These are phyloP conservation scores for Populus simonii DNA, from an alignment of 345 rosid genomes.

Conservation along the genomic window DNA sequence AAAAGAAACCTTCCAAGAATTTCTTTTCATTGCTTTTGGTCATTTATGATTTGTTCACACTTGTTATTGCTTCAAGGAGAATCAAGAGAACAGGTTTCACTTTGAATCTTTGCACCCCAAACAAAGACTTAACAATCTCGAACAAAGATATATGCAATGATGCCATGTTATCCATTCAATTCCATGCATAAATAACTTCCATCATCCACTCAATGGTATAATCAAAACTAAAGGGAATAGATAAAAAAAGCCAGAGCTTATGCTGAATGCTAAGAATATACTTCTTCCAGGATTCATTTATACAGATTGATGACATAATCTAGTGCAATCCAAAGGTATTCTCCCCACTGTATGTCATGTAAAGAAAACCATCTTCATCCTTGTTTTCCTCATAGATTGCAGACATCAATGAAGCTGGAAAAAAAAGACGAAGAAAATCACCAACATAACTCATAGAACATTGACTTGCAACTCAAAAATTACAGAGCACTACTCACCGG, in stretches of 20 bases:
- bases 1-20: no score
- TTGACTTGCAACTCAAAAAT: not conserved
- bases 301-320: constrained; percentile 10
- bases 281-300: constrained; percentile 28
- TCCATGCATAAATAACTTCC: not conserved
- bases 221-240: not conserved
- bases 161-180: not conserved
- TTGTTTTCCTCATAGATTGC: constrained; percentile 61
- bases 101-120: not conserved
- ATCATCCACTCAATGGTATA: not conserved
- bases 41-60: no score
- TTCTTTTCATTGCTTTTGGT: no score
- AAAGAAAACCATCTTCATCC: constrained; percentile 75
- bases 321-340: constrained; percentile 53
- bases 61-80: not conserved
- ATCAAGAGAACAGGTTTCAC: not conserved
- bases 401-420: constrained; percentile 62
- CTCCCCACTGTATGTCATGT: constrained; percentile 78
- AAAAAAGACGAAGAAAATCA: constrained; percentile 4
- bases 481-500: constrained; percentile 36
- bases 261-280: constrained; percentile 30
- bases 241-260: not conserved
- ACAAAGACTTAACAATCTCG: not conserved
- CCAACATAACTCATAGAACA: not conserved
- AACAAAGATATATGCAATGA: not conserved